These are phyloP conservation scores for Acanthamoeba divionensis DNA, from an alignment of 208 protist species.

Conservation along the genomic window DNA sequence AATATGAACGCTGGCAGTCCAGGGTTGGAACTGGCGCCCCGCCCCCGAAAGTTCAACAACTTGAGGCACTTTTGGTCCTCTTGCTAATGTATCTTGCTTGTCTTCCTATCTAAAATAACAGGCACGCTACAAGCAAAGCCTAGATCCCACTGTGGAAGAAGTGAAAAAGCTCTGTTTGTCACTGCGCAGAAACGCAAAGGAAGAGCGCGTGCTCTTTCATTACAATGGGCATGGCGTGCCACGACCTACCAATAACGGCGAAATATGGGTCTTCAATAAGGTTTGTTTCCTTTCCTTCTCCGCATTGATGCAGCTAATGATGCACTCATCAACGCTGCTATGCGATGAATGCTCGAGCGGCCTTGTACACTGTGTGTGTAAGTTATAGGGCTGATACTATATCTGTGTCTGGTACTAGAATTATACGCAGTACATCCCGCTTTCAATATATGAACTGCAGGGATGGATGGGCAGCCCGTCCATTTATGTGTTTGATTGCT, in stretches of 20 bases:
- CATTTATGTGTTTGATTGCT: constrained; percentile 98
- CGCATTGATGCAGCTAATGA: not conserved
- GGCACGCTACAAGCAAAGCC: constrained; percentile 81
- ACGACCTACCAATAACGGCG: constrained; percentile 92
- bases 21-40: constrained; percentile 47
- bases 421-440: constrained; percentile 96
- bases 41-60: constrained; percentile 57
- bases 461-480: constrained; percentile 89
- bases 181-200: constrained; percentile 82
- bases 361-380: not conserved
- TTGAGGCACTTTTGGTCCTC: not conserved
- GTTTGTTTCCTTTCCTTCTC: constrained; percentile 53
- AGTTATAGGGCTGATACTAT: not conserved
- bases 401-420: constrained; percentile 72
- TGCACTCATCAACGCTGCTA: not conserved
- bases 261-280: constrained; percentile 98
- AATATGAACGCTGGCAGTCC: constrained; percentile 92
- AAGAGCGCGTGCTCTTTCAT: constrained; percentile 95
- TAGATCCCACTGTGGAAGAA: constrained; percentile 93
- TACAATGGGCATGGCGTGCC: constrained; percentile 99
- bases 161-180: constrained; percentile 86
- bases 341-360: not conserved
- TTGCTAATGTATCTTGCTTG: not conserved
- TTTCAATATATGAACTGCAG: constrained; percentile 93
- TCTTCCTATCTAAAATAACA: constrained; percentile 8